Base-by-base conservation (phyloP, 1,139 yeast species). In the Yamadazyma triangularis region DNA sequence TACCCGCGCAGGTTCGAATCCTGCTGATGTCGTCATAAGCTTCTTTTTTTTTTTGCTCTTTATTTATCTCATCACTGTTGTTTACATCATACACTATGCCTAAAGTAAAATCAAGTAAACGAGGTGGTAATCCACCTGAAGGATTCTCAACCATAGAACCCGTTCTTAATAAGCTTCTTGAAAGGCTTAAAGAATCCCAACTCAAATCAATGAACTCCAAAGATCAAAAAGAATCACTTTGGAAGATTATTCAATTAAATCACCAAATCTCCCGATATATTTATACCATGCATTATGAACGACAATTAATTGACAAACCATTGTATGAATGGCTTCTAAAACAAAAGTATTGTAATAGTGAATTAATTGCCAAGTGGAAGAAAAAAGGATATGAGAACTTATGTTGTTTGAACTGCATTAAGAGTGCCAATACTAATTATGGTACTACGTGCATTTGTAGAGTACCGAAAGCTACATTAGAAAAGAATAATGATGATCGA, bases 1-100 rank as follows among this genome's bases (percentile, higher is more conserved):
- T 74, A 23, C 84, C 86, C 84, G 84, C 87, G 85, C 84, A 79
- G 86, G 87, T 79, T 79, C 86, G 80, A 79, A 77, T 79, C 86
- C 86, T 78, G 86, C 84, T 71, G 82, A 77, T 78, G 85, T 77
- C 86, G 86, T 40, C 37, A 53, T 55, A 54, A 60, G 58, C 55
- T 56, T 55, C 25, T 12, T 25, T 23, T 16, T 14, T 26, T 24
- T 25, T 19, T 4, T 13, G 3, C 4, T 15, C 14, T 15, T 22
- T 6, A 7, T 11, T 6, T 10, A 8, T 22, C 20, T 18, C 20
- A 18, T 18, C 20, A 7, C 12, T 23, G 12, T 24, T 27, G 10
- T 28, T 19, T 26, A 14, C 24, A 26, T 29, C 29, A 25, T 34
- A 21, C 25, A 27, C n/a, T 8, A 71, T 70, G 77, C 69, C 73